phyloP scores from a whole-genome alignment of 2,329 filamentous ascomycete species.

The Venturia pyrina region DNA sequence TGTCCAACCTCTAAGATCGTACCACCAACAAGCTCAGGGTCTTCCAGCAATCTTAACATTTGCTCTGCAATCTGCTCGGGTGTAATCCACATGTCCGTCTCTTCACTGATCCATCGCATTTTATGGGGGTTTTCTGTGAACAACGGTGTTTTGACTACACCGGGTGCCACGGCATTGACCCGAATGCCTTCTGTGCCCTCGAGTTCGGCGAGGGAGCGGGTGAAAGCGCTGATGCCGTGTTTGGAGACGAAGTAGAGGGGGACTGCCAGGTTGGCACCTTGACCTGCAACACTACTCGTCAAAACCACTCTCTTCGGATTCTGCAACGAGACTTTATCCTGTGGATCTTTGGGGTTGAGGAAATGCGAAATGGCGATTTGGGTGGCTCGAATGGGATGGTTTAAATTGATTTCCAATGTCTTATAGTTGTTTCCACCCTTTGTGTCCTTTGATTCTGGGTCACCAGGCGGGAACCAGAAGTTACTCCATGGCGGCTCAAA shows the following conservation, averaged over 20 bases:
- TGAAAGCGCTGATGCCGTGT: constrained; percentile 36
- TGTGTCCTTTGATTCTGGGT: constrained; percentile 23
- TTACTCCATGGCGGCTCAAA: constrained; percentile 39
- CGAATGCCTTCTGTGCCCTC: constrained; percentile 42
- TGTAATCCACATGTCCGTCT: constrained; percentile 46
- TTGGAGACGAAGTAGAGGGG: constrained; percentile 38
- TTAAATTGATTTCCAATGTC: constrained; percentile 37
- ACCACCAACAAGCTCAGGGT: constrained; percentile 38
- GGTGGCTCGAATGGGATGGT: constrained; percentile 37
- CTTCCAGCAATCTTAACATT: constrained; percentile 47
- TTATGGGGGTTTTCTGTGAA: constrained; percentile 55
- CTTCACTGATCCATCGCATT: constrained; percentile 38
- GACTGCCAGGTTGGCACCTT: constrained; percentile 26
- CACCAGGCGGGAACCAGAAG: constrained; percentile 39
- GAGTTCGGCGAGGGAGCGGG: constrained; percentile 40
- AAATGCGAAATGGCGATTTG: constrained; percentile 38
- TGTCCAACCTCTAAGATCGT: constrained; percentile 48
- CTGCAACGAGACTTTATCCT: constrained; percentile 23
- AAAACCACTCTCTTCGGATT: constrained; percentile 39
- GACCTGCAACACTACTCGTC: constrained; percentile 35
- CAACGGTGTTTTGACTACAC: constrained; percentile 50
- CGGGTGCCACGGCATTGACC: constrained; percentile 51
- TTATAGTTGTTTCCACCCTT: constrained; percentile 23
- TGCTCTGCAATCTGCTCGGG: constrained; percentile 50
- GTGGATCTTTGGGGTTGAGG: constrained; percentile 24